These are phyloP conservation scores for Neurospora sp. DNA, from an alignment of 495 filamentous ascomycete species.

Conservation along the genomic window DNA sequence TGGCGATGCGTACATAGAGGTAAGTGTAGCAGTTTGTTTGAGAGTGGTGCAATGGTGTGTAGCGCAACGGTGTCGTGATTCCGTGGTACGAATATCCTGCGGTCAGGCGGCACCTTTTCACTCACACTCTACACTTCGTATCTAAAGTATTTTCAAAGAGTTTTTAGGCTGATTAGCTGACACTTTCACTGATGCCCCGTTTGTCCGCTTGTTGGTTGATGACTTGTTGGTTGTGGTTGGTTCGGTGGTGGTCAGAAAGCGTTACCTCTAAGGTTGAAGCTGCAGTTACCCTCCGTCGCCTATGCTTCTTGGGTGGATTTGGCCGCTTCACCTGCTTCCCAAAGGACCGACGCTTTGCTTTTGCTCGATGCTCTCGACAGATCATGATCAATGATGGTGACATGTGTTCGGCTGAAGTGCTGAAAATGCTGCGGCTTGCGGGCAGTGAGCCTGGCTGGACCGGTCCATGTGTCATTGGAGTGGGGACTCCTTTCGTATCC, in stretches of 20 bases:
- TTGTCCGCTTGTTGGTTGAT: too few species aligned
- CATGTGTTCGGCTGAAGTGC: not conserved
- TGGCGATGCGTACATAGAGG: not conserved
- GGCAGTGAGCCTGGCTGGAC: not conserved
- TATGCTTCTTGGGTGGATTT: not conserved
- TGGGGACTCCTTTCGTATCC: not conserved
- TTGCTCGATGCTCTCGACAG: not conserved
- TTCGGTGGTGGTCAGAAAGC: not conserved
- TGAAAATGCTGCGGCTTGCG: not conserved
- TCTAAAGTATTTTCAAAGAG: not conserved
- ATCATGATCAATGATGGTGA: not conserved
- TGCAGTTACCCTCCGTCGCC: not conserved
- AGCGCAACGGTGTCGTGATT: not conserved
- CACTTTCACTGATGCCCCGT: not conserved
- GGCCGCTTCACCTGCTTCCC: not conserved
- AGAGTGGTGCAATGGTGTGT: not conserved
- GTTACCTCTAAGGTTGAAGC: not conserved
- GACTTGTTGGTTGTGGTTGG: not conserved
- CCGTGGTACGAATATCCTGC: not conserved
- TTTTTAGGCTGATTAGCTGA: not conserved
- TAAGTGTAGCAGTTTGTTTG: not conserved
- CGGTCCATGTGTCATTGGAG: not conserved
- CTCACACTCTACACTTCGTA: not conserved
- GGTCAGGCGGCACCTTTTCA: not conserved
- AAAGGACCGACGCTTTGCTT: not conserved